Base-by-base conservation (phyloP, 139 green algal species). In the Tetradesmus obliquus region DNA sequence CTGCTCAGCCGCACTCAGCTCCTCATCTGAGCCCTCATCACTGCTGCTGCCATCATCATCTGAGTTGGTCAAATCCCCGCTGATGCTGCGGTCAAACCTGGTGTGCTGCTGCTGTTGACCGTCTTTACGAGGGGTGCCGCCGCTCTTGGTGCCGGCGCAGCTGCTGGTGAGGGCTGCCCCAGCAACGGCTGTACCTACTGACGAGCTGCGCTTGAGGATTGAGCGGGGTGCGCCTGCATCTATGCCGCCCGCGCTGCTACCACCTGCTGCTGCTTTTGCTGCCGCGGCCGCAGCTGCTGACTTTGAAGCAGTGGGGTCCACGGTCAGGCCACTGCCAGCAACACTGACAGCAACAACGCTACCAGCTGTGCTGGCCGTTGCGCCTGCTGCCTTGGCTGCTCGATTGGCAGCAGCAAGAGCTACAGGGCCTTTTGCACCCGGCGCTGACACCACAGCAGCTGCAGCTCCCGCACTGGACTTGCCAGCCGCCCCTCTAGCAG, bases 1-100 rank as follows among this genome's bases (percentile, higher is more conserved):
- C 84, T 85, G n/a, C 22, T 93, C 93, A 57, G 88, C 84, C 60
- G 84, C 88, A 86, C 79, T 93, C 45, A 55, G 22, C 90, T 88
- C 79, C 53, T 13, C 79, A 58, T 83, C 76, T 20, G 76, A 90
- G 58, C 84, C 60, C 22, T 9, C 79, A 45, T 83, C 84, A 62
- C 88, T 87, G 55, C 20, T 66, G 1, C 7, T 45, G 51, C 45
- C 86, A 45, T 87, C 79, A 57, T 24, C 57, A 32, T 88, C 66
- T 0, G 62, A 91, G 86, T 54, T 54, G 79, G 8, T 82, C n/a
- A 86, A 54, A 24, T 22, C 86, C 58, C 17, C 45, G 10, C 9
- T 60, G 58, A n/a, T 20, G n/a, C 9, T 60, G 51, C 58, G n/a
- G 12, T 12, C 84, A 55, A 88, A 88, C 10, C 17, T 53, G 10